Base-by-base conservation (phyloP, 805 yeast species). In the Metschnikowia borealis region DNA sequence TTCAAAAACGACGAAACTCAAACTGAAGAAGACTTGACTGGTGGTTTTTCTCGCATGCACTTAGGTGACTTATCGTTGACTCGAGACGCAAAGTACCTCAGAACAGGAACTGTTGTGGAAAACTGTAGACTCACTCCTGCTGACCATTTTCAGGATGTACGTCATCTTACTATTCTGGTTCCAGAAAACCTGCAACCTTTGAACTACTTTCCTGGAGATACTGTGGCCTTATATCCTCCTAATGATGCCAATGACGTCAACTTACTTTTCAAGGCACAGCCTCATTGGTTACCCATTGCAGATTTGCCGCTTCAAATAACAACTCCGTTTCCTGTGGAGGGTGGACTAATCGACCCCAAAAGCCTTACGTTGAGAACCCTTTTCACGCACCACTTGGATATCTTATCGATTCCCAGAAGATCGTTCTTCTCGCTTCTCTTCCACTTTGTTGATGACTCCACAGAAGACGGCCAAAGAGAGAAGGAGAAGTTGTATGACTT, bases 131-230 rank as follows among this genome's bases (percentile, higher is more conserved):
- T 94, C 14, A 92, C 98, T 0, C 65, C 79, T 0, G 53, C 56
- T 0, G 84, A 81, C 46, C 98, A 94, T 69, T 89, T 89, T 68
- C 98, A 94, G 66, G 98, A 94, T 63, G 96, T 92, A 1, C 74
- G 97, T 36, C 81, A 79, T 48, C 65, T 90, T 13, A 61, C 64
- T 0, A 15, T 44, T 11, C 39, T 23, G 39, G 69, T 89, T 15
- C 65, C 69, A 26, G 51, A 67, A 0, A 65, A 69, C 15, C 49
- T 51, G 4, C 44, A 32, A 1, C 62, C 59, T 0, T 59, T 74
- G 13, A 52, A 59, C 2, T 87, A 80, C 57, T 49, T 58, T 2
- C 91, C 97, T 0, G 98, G 98, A 4, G 98, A 94, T 62, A 82
- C 95, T 0, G 67, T 86, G 0, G 81, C 86, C 0, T 60, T 94